Conservation (phyloP, 108 stramenopile genomes). For the Fragilaria radians region DNA sequence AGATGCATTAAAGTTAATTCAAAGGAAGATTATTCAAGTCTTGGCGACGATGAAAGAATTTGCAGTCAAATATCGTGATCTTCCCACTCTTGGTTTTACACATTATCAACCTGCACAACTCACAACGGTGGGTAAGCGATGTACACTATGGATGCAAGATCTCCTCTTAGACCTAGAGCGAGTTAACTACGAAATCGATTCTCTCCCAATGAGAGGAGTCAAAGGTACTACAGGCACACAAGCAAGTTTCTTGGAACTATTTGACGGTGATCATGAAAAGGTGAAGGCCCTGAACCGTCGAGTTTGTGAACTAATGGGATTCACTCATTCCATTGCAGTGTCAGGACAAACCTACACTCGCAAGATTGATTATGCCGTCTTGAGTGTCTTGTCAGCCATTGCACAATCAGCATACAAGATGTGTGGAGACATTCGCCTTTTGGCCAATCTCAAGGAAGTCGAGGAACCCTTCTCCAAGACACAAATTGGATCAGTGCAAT, state of each 20-base stretch:
- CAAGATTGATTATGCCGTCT: slow-evolving; percentile 90
- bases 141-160: slow-evolving; percentile 97
- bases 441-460: slow-evolving; percentile 97
- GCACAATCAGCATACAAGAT: slow-evolving; percentile 97
- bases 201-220: slow-evolving; percentile 94
- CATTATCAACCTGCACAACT: slow-evolving; percentile 98
- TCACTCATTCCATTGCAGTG: slow-evolving; percentile 85
- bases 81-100: slow-evolving; percentile 96
- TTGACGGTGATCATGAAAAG: slow-evolving; percentile 98
- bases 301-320: slow-evolving; percentile 93
- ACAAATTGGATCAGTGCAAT: slow-evolving; percentile 96
- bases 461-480: slow-evolving; percentile 92
- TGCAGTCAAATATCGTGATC: slow-evolving; percentile 73
- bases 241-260: slow-evolving; percentile 95
- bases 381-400: slow-evolving; percentile 88
- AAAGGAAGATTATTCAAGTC: slow-evolving; percentile 87
- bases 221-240: slow-evolving; percentile 99
- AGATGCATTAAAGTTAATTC: slow-evolving; percentile 76
- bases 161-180: slow-evolving; percentile 84
- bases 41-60: slow-evolving; percentile 71
- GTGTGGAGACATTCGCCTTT: slow-evolving; percentile 96
- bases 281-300: slow-evolving; percentile 80
- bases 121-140: slow-evolving; percentile 96
- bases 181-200: slow-evolving; percentile 83
- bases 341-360: slow-evolving; percentile 99